Conservation (phyloP, 208 protist genomes). For the Naegleria lovaniensis region DNA sequence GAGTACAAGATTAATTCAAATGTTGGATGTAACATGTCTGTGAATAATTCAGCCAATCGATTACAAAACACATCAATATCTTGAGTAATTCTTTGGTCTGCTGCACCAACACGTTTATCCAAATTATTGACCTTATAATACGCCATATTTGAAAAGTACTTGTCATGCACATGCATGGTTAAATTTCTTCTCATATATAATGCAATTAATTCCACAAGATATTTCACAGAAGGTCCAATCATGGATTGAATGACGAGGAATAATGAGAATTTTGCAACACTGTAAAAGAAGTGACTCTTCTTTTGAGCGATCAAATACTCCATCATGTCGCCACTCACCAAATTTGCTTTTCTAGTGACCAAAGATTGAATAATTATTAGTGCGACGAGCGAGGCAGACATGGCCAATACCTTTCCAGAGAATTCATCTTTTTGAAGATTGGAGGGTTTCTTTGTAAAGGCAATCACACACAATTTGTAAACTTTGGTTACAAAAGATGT, state of each 20-base stretch:
- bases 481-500: no score
- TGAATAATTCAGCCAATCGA: neutral
- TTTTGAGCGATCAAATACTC: neutral
- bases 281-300: neutral
- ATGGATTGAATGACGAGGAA: neutral
- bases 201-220: neutral
- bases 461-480: no score
- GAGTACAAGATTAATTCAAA: neutral
- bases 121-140: slow-evolving; percentile 5
- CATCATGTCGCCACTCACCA: neutral
- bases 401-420: neutral
- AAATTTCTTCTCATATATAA: slow-evolving; percentile 5
- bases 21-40: neutral
- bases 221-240: neutral
- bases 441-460: no score
- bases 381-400: neutral
- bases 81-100: slow-evolving; percentile 25
- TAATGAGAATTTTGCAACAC: neutral
- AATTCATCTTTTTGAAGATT: no score
- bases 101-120: neutral
- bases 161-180: neutral
- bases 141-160: neutral
- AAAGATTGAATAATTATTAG: neutral
- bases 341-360: neutral
- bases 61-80: neutral